These are phyloP conservation scores for Eucalyptus paniculata DNA, from an alignment of 345 rosid genomes.

Conservation along the genomic window DNA sequence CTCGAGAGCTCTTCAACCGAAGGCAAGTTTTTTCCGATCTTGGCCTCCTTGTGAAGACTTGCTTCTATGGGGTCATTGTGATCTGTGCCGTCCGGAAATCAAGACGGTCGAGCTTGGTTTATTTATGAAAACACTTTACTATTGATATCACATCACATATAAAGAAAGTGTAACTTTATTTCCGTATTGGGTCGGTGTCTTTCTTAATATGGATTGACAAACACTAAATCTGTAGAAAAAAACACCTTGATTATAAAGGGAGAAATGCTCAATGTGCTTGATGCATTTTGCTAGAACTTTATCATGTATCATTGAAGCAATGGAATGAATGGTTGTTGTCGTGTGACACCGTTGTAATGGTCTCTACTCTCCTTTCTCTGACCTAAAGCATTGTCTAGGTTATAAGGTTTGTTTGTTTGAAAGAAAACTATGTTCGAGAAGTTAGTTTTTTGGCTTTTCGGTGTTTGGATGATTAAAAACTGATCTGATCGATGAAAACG, in stretches of 20 bases:
- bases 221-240: background rate
- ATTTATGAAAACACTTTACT: background rate
- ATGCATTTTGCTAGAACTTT: background rate
- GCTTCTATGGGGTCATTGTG: constrained; percentile 37
- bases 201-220: background rate
- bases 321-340: background rate
- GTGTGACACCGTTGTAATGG: background rate
- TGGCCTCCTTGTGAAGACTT: constrained; percentile 23
- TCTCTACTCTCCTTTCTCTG: background rate
- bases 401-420: too few relatives aligned
- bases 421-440: too few relatives aligned
- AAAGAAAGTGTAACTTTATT: background rate
- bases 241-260: background rate
- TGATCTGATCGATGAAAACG: too few relatives aligned
- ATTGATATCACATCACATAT: background rate
- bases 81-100: constrained; percentile 21
- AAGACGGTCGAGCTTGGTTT: background rate
- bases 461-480: too few relatives aligned
- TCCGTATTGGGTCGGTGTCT: background rate
- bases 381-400: background rate
- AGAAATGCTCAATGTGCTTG: background rate
- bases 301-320: background rate
- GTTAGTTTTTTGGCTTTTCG: too few relatives aligned
- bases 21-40: constrained; percentile 18
- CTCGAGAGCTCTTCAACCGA: constrained; percentile 26